A percentile compares a stretch with the other conserved stretches of the same genome.
Conservation (phyloP, 2,329 filamentous ascomycete genomes). For the Setomelanomma holmii region DNA sequence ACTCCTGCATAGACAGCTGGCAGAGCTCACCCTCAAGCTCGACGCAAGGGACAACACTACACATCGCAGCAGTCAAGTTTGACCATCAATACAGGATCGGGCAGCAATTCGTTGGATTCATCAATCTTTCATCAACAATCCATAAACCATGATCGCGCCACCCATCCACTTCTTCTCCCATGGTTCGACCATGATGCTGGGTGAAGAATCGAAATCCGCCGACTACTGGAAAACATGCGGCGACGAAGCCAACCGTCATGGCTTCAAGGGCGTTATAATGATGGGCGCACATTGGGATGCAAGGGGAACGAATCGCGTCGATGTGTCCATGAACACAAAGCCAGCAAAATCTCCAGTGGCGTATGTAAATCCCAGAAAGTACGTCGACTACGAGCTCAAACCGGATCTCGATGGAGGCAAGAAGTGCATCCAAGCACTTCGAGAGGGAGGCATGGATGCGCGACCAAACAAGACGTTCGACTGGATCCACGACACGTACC, state of each 20-base stretch:
- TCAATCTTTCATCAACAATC: too few species aligned
- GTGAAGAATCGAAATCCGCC: constrained; percentile 67
- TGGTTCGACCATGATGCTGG: constrained; percentile 76
- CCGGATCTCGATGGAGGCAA: constrained; percentile 64
- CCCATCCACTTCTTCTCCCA: constrained; percentile 74
- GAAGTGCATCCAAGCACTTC: constrained; percentile 59
- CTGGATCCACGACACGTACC: constrained; percentile 76
- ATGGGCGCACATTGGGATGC: constrained; percentile 76
- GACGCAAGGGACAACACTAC: too few species aligned
- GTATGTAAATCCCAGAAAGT: constrained; percentile 71
- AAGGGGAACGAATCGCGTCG: constrained; percentile 60
- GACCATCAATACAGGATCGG: too few species aligned
- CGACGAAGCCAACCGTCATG: constrained; percentile 65
- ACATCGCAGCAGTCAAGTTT: too few species aligned
- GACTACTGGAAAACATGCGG: constrained; percentile 72
- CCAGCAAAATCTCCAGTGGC: constrained; percentile 70
- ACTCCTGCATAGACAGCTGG: too few species aligned
- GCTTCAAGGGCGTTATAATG: constrained; percentile 69
- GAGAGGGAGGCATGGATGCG: constrained; percentile 62
- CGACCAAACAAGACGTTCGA: constrained; percentile 64
- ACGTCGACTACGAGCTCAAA: constrained; percentile 66
- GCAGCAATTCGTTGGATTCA: too few species aligned
- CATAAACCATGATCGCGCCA: constrained; percentile 44
- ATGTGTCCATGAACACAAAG: constrained; percentile 66
- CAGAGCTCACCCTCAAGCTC: too few species aligned